phyloP scores from a whole-genome alignment of 2,329 filamentous ascomycete species.

The Torrubiellomyces zombiae region DNA sequence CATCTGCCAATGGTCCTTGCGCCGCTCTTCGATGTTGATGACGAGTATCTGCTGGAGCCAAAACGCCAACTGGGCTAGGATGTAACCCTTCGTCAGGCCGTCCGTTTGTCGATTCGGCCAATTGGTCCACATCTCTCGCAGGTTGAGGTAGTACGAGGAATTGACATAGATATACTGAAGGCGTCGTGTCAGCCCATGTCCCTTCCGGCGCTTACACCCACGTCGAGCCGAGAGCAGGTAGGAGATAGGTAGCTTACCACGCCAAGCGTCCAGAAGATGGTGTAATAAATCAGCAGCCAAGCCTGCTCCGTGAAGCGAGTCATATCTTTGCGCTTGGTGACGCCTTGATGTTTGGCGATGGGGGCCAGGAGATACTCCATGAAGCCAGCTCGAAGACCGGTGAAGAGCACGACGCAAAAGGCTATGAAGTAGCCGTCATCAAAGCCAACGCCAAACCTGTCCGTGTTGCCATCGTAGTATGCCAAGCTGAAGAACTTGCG shows the following conservation, averaged over 20 bases:
- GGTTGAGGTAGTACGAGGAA: conserved; percentile 64
- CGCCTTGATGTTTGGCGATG: conserved; percentile 53
- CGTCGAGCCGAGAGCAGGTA: background rate
- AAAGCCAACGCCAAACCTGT: conserved; percentile 57
- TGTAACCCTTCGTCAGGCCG: conserved; percentile 74
- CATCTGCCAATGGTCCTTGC: conserved; percentile 96
- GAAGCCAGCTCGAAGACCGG: conserved; percentile 61
- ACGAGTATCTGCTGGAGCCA: conserved; percentile 91
- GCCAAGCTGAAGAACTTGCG: conserved; percentile 76
- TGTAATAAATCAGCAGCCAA: conserved; percentile 77
- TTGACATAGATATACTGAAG: conserved; percentile 70
- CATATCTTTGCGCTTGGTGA: conserved; percentile 58
- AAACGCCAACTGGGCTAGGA: conserved; percentile 78
- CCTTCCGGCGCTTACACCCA: too few species aligned
- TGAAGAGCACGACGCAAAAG: conserved; percentile 72
- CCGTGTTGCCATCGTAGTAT: conserved; percentile 56
- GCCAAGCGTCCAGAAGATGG: conserved; percentile 66
- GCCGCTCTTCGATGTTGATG: conserved; percentile 82
- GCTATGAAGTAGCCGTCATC: conserved; percentile 66
- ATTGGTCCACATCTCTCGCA: conserved; percentile 64
- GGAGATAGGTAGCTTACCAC: conserved; percentile 42
- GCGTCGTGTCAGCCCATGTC: too few species aligned
- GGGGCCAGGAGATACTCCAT: conserved; percentile 84
- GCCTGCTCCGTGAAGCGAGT: conserved; percentile 87
- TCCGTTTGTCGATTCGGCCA: conserved; percentile 68